Base-by-base conservation (phyloP, 495 filamentous ascomycete genomes). In the Massariosphaeria phaeospora region DNA sequence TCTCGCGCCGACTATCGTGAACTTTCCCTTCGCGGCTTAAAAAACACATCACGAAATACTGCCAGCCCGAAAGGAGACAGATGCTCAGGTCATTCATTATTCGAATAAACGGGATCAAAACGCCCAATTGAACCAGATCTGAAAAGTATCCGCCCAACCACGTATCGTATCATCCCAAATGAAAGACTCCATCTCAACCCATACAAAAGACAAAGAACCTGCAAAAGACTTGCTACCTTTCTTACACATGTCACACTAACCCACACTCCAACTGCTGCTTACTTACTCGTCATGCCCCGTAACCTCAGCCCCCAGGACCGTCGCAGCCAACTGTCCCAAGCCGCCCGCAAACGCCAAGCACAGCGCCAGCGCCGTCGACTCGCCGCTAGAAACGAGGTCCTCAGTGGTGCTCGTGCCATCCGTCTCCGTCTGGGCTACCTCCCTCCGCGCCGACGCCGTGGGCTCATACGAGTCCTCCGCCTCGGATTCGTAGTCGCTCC, bases 251-350 rank as follows among this genome's bases (percentile, higher is more conserved):
- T 18, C 5, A 39, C n/a, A 18, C 6, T 5, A 39, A 12, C 13
- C n/a, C 5, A 12, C n/a, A 9, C 27, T 12, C 10, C 9, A 47
- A 3, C 17, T 27, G 41, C 20, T 21, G 6, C 20, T 8, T 21
- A 26, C 25, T 45, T 15, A 45, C 2, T 29, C 26, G 34, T 15
- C 4, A 3, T n/a, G 20, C 6, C 36, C 52, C 9, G 43, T 48
- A 9, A 53, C 59, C 39, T 62, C 59, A 20, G 52, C 59, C 13
- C 59, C 59, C 9, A 62, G 59, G 26, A 57, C 42, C 24, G 46
- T 31, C n/a, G 59, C 61, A 20, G 39, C 47, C 15, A 57, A 11
- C 21, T 35, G 42, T 17, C 61, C 61, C 21, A 64, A 36, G 10
- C 61, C 61, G 13, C 61, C 61, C 9, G 43, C 21, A 27, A 57